Conservation (phyloP, 441 rosid genomes). For the Syzygium malaccense region DNA sequence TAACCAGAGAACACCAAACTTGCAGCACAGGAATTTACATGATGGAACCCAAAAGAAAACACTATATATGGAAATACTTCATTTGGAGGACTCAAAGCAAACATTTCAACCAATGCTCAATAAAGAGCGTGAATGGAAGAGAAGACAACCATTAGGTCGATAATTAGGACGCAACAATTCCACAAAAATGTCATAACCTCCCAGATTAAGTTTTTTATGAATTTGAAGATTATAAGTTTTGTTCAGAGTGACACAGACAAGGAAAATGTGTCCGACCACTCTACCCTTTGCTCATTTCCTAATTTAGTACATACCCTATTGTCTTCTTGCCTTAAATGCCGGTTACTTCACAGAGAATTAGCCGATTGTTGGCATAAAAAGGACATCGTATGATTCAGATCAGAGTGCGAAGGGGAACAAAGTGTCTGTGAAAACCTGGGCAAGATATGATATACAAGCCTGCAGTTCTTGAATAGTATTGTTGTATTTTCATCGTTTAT, state of each 20-base stretch:
- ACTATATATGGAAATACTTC: background rate
- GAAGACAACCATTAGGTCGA: background rate
- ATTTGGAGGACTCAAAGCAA: background rate
- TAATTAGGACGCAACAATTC: background rate
- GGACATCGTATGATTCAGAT: background rate
- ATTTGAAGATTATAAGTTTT: background rate
- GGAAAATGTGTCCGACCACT: background rate
- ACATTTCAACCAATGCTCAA: background rate
- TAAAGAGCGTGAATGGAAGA: background rate
- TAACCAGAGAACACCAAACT: background rate
- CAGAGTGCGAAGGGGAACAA: background rate
- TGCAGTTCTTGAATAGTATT: background rate
- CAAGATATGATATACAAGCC: background rate
- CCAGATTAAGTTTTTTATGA: background rate
- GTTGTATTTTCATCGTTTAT: background rate
- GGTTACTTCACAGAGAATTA: background rate
- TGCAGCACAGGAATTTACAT: background rate
- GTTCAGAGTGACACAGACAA: background rate
- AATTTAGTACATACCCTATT: background rate
- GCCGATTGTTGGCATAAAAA: background rate
- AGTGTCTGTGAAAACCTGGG: background rate
- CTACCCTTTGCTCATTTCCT: background rate
- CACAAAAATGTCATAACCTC: background rate
- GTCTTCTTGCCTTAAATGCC: background rate
- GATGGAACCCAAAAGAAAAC: background rate